Percentiles rank a stretch among this genome's conserved stretches.
Evolutionary conservation across 2,329 filamentous ascomycete species (phyloP).

Genomic region (Fusarium pseudonygamai): DNA sequence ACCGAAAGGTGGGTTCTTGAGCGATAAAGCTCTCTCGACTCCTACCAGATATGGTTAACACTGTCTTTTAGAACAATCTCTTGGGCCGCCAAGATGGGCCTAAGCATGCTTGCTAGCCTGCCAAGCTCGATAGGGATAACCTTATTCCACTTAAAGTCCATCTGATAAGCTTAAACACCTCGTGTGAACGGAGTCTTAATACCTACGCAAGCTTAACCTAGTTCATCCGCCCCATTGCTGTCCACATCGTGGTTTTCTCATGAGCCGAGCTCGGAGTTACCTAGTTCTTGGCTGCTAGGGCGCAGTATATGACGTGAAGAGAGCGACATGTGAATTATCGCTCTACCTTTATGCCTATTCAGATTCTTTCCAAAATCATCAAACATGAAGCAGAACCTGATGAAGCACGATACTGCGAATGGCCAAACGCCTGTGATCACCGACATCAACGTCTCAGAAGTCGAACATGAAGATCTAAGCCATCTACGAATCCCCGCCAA

Average conservation of each 20-base stretch:
- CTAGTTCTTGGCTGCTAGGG: not conserved
- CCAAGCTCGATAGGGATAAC: not conserved
- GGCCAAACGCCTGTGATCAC: not conserved
- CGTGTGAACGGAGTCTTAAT: not conserved
- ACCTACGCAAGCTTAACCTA: no score
- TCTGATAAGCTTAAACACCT: not conserved
- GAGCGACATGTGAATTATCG: not conserved
- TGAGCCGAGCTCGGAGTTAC: not conserved
- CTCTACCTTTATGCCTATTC: accelerated
- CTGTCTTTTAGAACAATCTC: not conserved
- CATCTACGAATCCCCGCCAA: not conserved
- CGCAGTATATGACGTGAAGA: not conserved
- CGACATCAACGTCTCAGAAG: not conserved
- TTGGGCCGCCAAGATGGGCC: accelerated
- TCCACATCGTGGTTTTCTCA: not conserved
- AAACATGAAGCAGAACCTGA: not conserved
- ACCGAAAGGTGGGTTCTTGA: not conserved
- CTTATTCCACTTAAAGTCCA: not conserved
- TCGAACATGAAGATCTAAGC: not conserved
- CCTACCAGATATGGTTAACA: not conserved
- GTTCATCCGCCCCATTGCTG: no score
- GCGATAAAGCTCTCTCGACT: not conserved
- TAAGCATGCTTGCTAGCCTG: not conserved
- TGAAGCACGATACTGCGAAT: not conserved
- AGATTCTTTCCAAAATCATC: accelerated